These are phyloP conservation scores for Erodium texanum DNA, from an alignment of 441 rosid species.

Conservation along the genomic window DNA sequence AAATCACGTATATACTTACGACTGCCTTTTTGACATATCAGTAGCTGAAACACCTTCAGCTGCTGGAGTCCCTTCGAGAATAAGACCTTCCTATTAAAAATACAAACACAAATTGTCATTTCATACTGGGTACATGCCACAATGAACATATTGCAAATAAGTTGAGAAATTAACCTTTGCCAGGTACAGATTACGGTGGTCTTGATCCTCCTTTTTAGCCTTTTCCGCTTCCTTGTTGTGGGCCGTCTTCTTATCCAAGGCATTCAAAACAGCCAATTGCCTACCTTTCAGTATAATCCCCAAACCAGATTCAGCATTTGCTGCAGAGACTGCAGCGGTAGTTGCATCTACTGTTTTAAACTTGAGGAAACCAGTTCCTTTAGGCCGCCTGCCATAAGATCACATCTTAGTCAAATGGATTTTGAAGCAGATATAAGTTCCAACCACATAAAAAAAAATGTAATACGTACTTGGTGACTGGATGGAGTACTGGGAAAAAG, in stretches of 20 bases:
- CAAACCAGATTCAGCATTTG: slow-evolving; percentile 46
- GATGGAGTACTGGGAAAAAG: slow-evolving; percentile 71
- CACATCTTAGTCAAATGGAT: slow-evolving; percentile 13
- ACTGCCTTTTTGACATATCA: slow-evolving; percentile 64
- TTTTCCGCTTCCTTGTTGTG: slow-evolving; percentile 60
- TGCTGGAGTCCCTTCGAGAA: slow-evolving; percentile 83
- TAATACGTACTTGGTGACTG: slow-evolving; percentile 66
- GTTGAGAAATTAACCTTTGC: slow-evolving; percentile 53
- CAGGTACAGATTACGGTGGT: slow-evolving; percentile 74
- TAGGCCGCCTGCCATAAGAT: slow-evolving; percentile 67
- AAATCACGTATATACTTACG: slow-evolving; percentile 28
- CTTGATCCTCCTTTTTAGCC: slow-evolving; percentile 56
- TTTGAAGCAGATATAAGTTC: slow-evolving; percentile 8
- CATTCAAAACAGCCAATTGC: slow-evolving; percentile 60
- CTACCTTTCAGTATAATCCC: slow-evolving; percentile 78
- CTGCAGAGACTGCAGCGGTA: slow-evolving; percentile 64
- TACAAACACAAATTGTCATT: slow-evolving; percentile 10
- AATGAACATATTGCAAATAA: no score
- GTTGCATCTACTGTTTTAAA: slow-evolving; percentile 67
- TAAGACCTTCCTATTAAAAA: slow-evolving; percentile 67
- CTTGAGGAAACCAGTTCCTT: slow-evolving; percentile 85
- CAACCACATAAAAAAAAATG: slow-evolving; percentile 13
- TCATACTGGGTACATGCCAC: not conserved
- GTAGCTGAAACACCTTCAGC: slow-evolving; percentile 76
- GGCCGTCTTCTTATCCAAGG: slow-evolving; percentile 76